Conservation (phyloP, 2,329 filamentous ascomycete genomes). For the Neonectria hederae region DNA sequence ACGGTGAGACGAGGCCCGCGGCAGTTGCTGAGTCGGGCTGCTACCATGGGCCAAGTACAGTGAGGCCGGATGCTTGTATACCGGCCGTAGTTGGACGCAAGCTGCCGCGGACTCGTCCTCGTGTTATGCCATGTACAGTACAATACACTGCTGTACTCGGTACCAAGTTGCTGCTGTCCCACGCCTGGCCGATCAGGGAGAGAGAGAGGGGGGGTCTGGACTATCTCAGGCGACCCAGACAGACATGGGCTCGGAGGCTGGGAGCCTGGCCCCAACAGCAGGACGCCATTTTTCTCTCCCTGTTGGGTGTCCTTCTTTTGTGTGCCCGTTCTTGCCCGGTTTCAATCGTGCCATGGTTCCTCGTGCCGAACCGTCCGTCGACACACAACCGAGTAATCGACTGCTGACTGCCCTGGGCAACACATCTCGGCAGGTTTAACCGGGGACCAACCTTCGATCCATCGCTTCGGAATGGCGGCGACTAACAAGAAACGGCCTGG, state of each 20-base stretch:
- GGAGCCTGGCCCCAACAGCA: background rate
- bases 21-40: background rate
- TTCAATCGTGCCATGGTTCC: slow-evolving; percentile 3
- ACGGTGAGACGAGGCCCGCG: background rate
- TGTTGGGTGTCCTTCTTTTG: background rate
- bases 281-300: background rate
- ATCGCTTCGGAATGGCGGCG: slow-evolving; percentile 27
- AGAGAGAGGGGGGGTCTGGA: too few species aligned
- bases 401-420: slow-evolving; percentile 11
- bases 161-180: background rate
- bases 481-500: slow-evolving; percentile 18
- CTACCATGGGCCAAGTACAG: background rate
- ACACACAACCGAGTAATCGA: slow-evolving; percentile 14
- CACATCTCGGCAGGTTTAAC: slow-evolving; percentile 18
- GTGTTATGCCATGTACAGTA: background rate
- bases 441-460: slow-evolving; percentile 10
- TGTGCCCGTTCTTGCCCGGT: slow-evolving; percentile 11
- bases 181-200: background rate
- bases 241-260: background rate
- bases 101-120: background rate
- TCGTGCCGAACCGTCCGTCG: background rate
- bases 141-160: background rate
- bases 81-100: background rate
- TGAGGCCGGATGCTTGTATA: background rate
- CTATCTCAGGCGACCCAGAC: background rate